Evolutionary conservation across 495 filamentous ascomycete genomes (phyloP).

Genomic region (Hyaloscypha finlandica): DNA sequence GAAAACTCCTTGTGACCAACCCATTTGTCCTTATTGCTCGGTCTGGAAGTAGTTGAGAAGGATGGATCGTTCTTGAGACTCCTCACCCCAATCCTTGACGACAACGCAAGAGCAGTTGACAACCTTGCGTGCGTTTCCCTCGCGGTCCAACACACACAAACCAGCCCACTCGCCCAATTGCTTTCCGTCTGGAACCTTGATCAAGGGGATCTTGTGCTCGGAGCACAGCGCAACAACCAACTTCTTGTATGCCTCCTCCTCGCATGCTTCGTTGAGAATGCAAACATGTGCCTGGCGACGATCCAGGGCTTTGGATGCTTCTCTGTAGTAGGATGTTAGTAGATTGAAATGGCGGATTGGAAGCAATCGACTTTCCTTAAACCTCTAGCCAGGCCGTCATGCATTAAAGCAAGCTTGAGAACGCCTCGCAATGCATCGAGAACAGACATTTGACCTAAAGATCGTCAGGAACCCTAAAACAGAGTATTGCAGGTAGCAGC

Average conservation of each 20-base stretch:
- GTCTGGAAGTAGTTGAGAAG: slow-evolving; percentile 99
- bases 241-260: slow-evolving; percentile 99
- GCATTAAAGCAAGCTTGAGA: slow-evolving; percentile 96
- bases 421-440: slow-evolving; percentile 97
- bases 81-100: slow-evolving; percentile 99
- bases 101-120: slow-evolving; percentile 99
- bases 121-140: slow-evolving; percentile 98
- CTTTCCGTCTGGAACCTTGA: slow-evolving; percentile 99
- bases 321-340: slow-evolving; percentile 48
- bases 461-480: too few species aligned
- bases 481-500: too few species aligned
- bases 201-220: slow-evolving; percentile 98
- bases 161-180: slow-evolving; percentile 99
- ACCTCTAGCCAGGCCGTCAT: slow-evolving; percentile 98
- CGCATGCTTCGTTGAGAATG: slow-evolving; percentile 97
- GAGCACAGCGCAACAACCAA: slow-evolving; percentile 95
- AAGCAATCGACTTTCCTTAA: slow-evolving; percentile 41
- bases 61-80: slow-evolving; percentile 95
- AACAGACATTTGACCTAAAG: slow-evolving; percentile 82
- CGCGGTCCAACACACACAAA: slow-evolving; percentile 97
- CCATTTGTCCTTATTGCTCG: slow-evolving; percentile 51
- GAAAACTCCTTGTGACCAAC: slow-evolving; percentile 27
- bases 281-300: slow-evolving; percentile 99
- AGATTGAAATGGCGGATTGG: too few species aligned
- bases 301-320: slow-evolving; percentile 97